Conservation (phyloP, 2,329 filamentous ascomycete species). For the Verticillium zaregamsianum region DNA sequence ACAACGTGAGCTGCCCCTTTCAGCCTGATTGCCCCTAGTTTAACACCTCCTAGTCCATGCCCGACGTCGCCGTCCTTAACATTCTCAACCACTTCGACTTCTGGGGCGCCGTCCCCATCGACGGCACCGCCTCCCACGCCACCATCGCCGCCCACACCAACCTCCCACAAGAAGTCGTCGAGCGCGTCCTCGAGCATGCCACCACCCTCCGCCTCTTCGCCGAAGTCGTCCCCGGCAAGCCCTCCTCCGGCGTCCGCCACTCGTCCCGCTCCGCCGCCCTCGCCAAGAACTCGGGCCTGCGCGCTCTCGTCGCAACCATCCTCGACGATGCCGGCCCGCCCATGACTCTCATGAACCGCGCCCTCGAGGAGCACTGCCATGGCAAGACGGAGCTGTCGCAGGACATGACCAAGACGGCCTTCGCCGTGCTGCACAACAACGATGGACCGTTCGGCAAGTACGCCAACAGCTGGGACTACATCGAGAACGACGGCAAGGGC, state of each 20-base stretch:
- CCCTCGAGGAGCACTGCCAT: constrained; percentile 24
- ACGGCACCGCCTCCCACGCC: constrained; percentile 36
- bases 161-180: constrained; percentile 33
- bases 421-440: constrained; percentile 28
- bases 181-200: constrained; percentile 32
- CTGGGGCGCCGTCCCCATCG: constrained; percentile 44
- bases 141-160: constrained; percentile 32
- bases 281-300: constrained; percentile 24
- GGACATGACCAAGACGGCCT: constrained; percentile 29
- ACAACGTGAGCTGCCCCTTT: constrained; percentile 25
- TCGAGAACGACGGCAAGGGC: constrained; percentile 35
- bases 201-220: constrained; percentile 33
- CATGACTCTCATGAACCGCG: constrained; percentile 27
- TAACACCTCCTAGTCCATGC: constrained; percentile 27
- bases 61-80: constrained; percentile 39
- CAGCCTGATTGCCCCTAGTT: too few relatives aligned
- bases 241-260: constrained; percentile 24
- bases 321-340: constrained; percentile 32
- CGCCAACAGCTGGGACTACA: constrained; percentile 31
- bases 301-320: constrained; percentile 30
- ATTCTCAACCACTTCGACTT: constrained; percentile 49
- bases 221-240: constrained; percentile 8
- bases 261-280: constrained; percentile 33
- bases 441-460: constrained; percentile 22
- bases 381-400: constrained; percentile 25